Evolutionary conservation across 148 eudicot genomes (phyloP), one percentile per base, ranked within the genome.

Genomic region (Rhododendron simsii): DNA sequence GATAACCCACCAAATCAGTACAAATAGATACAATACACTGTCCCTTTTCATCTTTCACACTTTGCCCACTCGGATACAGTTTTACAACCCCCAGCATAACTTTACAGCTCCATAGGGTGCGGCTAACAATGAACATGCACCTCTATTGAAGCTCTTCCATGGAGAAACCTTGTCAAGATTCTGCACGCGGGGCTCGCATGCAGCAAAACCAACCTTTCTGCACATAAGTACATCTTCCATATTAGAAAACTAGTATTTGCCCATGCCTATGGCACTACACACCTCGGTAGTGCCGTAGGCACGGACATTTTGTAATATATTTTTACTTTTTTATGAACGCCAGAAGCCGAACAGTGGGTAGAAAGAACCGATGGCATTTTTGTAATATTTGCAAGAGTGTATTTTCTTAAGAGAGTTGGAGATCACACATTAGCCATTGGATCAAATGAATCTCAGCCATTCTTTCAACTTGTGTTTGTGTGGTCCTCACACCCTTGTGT

Each of bases 151-250:
- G 90, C 87, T 78, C 84, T 83, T 73, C 76, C 6, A 53, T 4
- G 82, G 67, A 39, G 50, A 83, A 74, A 30, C 59, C 86, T 81
- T 82, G 83, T 95, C 93, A 94, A 90, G 94, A 91, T 83, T 94
- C 94, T 77, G 91, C 94, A 75, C 89, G 88, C 33, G 95, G 96
- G 78, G 90, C 88, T 86, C 91, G 91, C 86, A 92, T 86, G 86
- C 98, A 95, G 93, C 98, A 95, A 81, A 93, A 85, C 96, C 96
- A 95, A 85, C 91, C 93, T 87, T 94, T 95, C 98, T 95, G 95
- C 95, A 91, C 50, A 75, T 59, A 69, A 82, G 9, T 15, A 67
- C 47, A 65, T 7, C 0, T n/a, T 28, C 37, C 33, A 48, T 33
- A 67, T 69, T 33, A 83, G 51, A 51, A 74, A 41, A 84, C 30